Evolutionary conservation across 805 yeast species (phyloP).

Genomic region (Metschnikowia kofuensis): DNA sequence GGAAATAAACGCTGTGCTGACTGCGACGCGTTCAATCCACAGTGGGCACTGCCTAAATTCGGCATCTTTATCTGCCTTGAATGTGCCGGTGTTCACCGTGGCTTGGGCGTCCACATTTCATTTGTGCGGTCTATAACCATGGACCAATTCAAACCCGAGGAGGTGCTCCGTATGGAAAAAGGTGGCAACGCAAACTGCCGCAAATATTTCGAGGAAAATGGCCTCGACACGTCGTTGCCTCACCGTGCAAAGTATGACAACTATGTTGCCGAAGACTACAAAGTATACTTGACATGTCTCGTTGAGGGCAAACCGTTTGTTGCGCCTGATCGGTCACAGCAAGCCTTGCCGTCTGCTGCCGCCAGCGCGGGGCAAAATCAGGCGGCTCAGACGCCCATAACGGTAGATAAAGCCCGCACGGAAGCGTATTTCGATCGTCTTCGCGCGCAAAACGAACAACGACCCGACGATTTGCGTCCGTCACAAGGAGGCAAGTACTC

Average conservation of each 20-base stretch:
- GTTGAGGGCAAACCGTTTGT: constrained; percentile 71
- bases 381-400: constrained; percentile 25
- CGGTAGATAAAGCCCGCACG: constrained; percentile 52
- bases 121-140: constrained; percentile 95
- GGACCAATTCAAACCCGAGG: constrained; percentile 98
- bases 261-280: constrained; percentile 91
- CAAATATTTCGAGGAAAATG: constrained; percentile 66
- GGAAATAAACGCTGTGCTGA: constrained; percentile 89
- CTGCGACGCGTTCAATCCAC: constrained; percentile 94
- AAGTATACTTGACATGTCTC: constrained; percentile 69
- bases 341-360: constrained; percentile 18
- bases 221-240: constrained; percentile 61
- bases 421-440: constrained; percentile 80
- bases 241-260: constrained; percentile 80
- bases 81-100: constrained; percentile 96
- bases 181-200: constrained; percentile 87
- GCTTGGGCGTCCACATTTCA: constrained; percentile 94
- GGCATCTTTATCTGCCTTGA: constrained; percentile 96
- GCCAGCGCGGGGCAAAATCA: not conserved
- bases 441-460: constrained; percentile 66
- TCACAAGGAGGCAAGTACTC: constrained; percentile 90
- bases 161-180: constrained; percentile 81
- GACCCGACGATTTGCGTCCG: constrained; percentile 83
- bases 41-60: constrained; percentile 98
- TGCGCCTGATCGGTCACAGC: constrained; percentile 58